A percentile compares a stretch with the other conserved stretches of the same genome.
phyloP scores from a whole-genome alignment of 2,329 filamentous ascomycete genomes.

The Ophiocordyceps robertsii region DNA sequence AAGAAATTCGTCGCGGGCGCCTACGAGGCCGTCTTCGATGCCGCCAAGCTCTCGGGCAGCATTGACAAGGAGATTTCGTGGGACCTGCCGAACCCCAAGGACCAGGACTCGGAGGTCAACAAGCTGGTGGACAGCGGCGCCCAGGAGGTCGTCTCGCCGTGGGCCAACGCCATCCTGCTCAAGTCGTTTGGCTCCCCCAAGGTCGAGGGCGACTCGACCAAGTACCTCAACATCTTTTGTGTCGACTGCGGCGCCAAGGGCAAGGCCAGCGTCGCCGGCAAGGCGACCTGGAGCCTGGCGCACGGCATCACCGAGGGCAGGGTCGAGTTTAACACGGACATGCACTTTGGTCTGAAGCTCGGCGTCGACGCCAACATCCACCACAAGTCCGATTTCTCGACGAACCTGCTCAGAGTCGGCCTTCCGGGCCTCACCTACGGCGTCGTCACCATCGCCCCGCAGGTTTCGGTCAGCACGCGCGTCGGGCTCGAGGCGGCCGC shows the following conservation, averaged over 20 bases:
- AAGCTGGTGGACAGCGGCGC: constrained; percentile 7
- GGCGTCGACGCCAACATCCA: constrained; percentile 15
- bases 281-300: constrained; percentile 11
- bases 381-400: constrained; percentile 8
- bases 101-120: background rate
- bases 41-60: constrained; percentile 3
- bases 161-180: constrained; percentile 15
- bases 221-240: constrained; percentile 15
- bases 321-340: constrained; percentile 10
- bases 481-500: constrained; percentile 10
- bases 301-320: constrained; percentile 12
- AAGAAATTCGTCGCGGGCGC: background rate
- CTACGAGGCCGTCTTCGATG: constrained; percentile 1
- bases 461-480: constrained; percentile 9
- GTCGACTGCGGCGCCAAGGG: constrained; percentile 16
- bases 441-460: constrained; percentile 12
- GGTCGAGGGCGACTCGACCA: constrained; percentile 2
- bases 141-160: constrained; percentile 12
- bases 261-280: constrained; percentile 11
- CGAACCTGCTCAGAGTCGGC: constrained; percentile 10
- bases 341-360: constrained; percentile 13
- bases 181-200: constrained; percentile 10
- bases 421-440: constrained; percentile 13
- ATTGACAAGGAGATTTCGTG: constrained; percentile 7
- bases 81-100: constrained; percentile 7